phyloP scores from a whole-genome alignment of 1,284 basidiomycete species.

The Leccinum angustisporum region DNA sequence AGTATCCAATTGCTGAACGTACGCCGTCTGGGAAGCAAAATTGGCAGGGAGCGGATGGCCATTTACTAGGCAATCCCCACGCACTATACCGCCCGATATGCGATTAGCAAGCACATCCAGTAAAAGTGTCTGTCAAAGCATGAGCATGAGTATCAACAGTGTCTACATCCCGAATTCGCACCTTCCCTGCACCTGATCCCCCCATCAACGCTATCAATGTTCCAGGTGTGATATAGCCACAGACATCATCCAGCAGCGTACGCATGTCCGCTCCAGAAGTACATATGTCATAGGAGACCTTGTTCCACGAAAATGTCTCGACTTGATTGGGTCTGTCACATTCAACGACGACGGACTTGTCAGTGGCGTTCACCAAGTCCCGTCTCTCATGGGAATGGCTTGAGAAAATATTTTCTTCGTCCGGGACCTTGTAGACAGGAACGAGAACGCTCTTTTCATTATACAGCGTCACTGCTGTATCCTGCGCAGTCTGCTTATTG shows the following conservation, averaged over 20 bases:
- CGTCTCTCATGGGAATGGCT: slow-evolving; percentile 2
- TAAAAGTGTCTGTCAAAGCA: slow-evolving; percentile 60
- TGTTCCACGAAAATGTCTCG: slow-evolving; percentile 60
- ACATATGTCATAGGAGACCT: slow-evolving; percentile 44
- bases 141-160: not conserved
- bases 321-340: slow-evolving; percentile 30
- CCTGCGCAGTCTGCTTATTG: slow-evolving; percentile 33
- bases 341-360: slow-evolving; percentile 18
- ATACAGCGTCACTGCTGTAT: slow-evolving; percentile 39
- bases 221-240: slow-evolving; percentile 80
- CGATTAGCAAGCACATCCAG: slow-evolving; percentile 83
- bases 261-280: slow-evolving; percentile 42
- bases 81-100: slow-evolving; percentile 63
- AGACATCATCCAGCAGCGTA: slow-evolving; percentile 72
- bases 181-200: slow-evolving; percentile 77
- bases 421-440: not conserved
- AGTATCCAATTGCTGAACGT: slow-evolving; percentile 80
- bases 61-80: slow-evolving; percentile 73
- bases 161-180: slow-evolving; percentile 9
- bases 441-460: slow-evolving; percentile 35
- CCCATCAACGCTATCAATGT: slow-evolving; percentile 78
- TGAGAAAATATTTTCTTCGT: slow-evolving; percentile 19
- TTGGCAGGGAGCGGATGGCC: slow-evolving; percentile 67
- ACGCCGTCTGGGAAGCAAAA: slow-evolving; percentile 69
- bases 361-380: not conserved